Base-by-base conservation (phyloP, 305 asterid species). In the Andrographis paniculata region DNA sequence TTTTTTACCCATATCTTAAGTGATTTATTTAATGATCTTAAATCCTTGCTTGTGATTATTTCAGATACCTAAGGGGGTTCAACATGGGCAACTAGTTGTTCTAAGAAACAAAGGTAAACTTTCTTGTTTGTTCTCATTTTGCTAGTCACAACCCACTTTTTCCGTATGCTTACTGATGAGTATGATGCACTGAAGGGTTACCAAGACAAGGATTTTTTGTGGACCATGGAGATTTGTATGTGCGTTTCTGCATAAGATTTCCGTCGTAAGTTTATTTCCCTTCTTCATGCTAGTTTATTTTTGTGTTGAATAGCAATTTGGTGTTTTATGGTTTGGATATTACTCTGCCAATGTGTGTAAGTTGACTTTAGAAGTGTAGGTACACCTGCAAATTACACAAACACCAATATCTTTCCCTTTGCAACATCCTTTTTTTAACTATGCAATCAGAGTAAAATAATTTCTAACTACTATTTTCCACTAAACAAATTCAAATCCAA, bases 61-160 rank as follows among this genome's bases (percentile, higher is more conserved):
- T 69, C 66, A 88, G 97, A 82, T 88, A 73, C 97, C 97, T 10
- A 79, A 72, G 71, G 93, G 95, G 44, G 95, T 84, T 61, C 94
- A 88, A 67, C 94, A 71, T 55, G 95, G 95, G 59, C 95, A 88
- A 62, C 69, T 84, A 39, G 70, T 82, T 55, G 21, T 41, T 55
- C 73, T 88, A 43, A 76, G 94, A 69, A 93, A 95, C 71, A 77
- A 80, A 82, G 97, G 97, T 88, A 66, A 56, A 59, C 40, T 43
- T 31, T 33, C 60, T 28, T 24, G 13, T 36, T 41, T 53, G 28
- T 48, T 40, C 41, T 47, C n/a, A 22, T 56, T 65, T 54, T 31
- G 14, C n/a, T 41, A 27, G 15, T 50, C 39, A 49, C 42, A 47
- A 35, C 40, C 17, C 22, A 18, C 60, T 36, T 49, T 52, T 28